Percentiles rank a stretch among this genome's conserved stretches.
phyloP scores from a whole-genome alignment of 2,329 filamentous ascomycete species.

The Zasmidium cellare region DNA sequence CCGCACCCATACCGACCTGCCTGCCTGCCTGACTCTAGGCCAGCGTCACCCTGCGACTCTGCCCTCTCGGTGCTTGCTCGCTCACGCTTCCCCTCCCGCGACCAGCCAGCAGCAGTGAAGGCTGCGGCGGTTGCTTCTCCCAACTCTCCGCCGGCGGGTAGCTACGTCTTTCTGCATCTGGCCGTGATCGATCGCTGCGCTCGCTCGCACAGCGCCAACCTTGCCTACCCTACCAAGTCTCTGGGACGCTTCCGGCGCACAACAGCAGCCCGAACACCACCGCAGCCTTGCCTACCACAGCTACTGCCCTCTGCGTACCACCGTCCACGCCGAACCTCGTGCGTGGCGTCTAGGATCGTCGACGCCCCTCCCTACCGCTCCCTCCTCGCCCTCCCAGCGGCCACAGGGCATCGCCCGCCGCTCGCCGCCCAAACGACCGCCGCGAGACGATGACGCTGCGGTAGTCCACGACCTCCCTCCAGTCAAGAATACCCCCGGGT shows the following conservation, averaged over 20 bases:
- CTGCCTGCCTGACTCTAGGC: too few species aligned
- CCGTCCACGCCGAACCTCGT: constrained; percentile 3
- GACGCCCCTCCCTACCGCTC: neutral
- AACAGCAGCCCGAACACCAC: neutral
- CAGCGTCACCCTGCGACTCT: neutral
- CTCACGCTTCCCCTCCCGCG: neutral
- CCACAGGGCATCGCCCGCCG: neutral
- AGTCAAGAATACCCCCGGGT: constrained; percentile 1
- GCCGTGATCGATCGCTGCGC: neutral
- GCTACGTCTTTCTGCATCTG: neutral
- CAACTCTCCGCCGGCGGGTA: neutral
- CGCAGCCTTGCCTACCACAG: neutral
- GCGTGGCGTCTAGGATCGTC: constrained; percentile 6
- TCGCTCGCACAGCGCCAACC: neutral
- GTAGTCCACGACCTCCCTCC: constrained; percentile 1
- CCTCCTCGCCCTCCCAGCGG: neutral
- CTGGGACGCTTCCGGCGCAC: neutral
- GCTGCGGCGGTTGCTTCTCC: neutral
- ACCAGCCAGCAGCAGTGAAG: neutral
- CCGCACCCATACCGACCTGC: neutral
- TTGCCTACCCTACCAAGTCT: neutral
- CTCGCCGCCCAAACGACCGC: neutral
- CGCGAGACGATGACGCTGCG: constrained; percentile 10
- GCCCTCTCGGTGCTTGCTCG: neutral
- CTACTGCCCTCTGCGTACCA: neutral